Evolutionary conservation across 2,329 filamentous ascomycete genomes (phyloP), one percentile per base, ranked within the genome.

Genomic region (Ophiognomonia clavigignenti-juglandacearum): DNA sequence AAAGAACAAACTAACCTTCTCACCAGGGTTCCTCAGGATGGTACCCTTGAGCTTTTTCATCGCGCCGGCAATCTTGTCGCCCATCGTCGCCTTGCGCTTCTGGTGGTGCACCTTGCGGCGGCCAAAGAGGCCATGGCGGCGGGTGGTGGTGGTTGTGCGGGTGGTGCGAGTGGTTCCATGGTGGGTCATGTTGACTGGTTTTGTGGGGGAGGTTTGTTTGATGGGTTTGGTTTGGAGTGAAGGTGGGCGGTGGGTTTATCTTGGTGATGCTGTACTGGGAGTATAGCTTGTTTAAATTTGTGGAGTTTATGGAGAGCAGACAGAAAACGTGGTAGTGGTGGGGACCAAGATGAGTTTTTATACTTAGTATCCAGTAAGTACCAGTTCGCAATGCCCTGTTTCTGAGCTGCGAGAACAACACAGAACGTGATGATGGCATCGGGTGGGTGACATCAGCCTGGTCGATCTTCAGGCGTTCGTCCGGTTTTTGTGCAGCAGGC

Each of bases 51-150:
- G 65, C 70, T 79, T 88, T 69, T 87, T 73, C 63, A 92, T 70
- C 0, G 86, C 86, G 16, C 88, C 88, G 41, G 78, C 83, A 56
- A 92, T 75, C 67, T 91, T 92, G 69, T 92, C 87, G 39, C 84
- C 84, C 54, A 91, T 70, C 32, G 75, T 79, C 3, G 80, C 75
- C 58, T 83, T 80, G 59, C 86, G 80, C 62, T 80, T 78, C 45
- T 88, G 85, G 61, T 85, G 82, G 52, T 80, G 76, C 11, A 52
- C 45, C 43, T 44, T 47, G 39, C 47, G 47, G 47, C 36, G 37
- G 49, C 54, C 53, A 27, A 56, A 50, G 29, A 54, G 48, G 34
- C 52, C 48, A 37, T 47, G 53, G 38, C 62, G 62, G 39, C 58
- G 61, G 57, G 44, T 59, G 59, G 39, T 57, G 43, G 48, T 58